Conservation (phyloP, 1,284 basidiomycete species). For the Fomes fomentarius region DNA sequence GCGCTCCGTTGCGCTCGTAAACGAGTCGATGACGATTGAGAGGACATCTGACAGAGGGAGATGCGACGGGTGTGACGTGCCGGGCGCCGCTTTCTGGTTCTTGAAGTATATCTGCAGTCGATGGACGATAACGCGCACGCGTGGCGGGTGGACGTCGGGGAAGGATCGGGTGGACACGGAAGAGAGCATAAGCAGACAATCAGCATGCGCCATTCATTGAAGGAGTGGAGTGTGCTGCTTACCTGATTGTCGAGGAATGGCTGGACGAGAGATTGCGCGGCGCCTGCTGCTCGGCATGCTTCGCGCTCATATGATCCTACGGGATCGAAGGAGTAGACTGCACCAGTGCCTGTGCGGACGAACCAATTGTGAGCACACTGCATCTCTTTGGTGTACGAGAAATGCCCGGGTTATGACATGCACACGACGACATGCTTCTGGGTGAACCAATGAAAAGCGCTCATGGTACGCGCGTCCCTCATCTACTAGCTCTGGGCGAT, state of each 20-base stretch:
- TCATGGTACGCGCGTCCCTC: conserved; percentile 6
- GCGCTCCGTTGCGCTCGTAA: conserved; percentile 92
- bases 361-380: conserved; percentile 10
- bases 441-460: conserved; percentile 1
- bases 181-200: no score
- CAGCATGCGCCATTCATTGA: not conserved
- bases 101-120: conserved; percentile 89
- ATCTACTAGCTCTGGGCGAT: no score
- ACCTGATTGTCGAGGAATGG: conserved; percentile 98
- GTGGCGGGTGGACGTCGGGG: conserved; percentile 45
- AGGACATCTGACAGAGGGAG: conserved; percentile 82
- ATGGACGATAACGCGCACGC: conserved; percentile 15
- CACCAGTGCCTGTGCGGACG: conserved; percentile 72
- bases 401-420: not conserved
- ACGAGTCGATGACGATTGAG: conserved; percentile 89
- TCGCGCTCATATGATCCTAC: conserved; percentile 96
- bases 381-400: not conserved
- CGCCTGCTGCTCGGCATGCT: conserved; percentile 91
- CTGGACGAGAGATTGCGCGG: conserved; percentile 88
- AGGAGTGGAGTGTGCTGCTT: conserved; percentile 30
- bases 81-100: conserved; percentile 79
- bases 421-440: not conserved
- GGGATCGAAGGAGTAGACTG: conserved; percentile 97
- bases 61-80: conserved; percentile 75
- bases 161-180: conserved; percentile 49